Percentiles rank a stretch among this genome's conserved stretches.
Conservation (phyloP, 352 stramenopile genomes). For the Aphanomyces astaci region DNA sequence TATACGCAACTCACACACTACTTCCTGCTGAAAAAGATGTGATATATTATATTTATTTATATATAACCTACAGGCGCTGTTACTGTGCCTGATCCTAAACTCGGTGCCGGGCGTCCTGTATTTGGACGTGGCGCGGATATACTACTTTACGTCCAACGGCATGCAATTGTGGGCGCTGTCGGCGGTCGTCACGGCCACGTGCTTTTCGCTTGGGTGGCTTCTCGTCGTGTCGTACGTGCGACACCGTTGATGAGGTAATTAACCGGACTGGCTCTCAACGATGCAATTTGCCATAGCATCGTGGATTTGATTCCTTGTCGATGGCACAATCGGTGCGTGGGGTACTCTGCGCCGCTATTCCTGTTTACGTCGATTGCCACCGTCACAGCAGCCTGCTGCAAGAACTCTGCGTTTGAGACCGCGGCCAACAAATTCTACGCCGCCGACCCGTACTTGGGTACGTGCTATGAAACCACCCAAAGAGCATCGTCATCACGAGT, state of each 20-base stretch:
- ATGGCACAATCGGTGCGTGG: neutral
- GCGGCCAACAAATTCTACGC: neutral
- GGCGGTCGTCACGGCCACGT: slow-evolving; percentile 1
- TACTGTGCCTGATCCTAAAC: slow-evolving; percentile 2
- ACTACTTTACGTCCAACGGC: slow-evolving; percentile 9
- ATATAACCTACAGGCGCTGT: too few species aligned
- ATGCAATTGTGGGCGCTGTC: slow-evolving; percentile 11
- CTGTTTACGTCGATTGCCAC: neutral
- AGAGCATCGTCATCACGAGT: neutral
- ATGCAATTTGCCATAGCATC: neutral
- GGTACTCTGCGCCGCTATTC: neutral
- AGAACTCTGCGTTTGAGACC: neutral
- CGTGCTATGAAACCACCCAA: neutral
- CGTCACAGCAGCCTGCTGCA: neutral
- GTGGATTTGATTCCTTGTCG: neutral
- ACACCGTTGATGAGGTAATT: too few species aligned
- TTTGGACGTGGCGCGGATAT: slow-evolving; percentile 17
- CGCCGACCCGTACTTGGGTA: neutral
- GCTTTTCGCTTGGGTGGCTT: neutral
- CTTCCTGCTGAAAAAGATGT: too few species aligned
- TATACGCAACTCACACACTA: neutral
- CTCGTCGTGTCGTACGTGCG: neutral
- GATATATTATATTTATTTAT: too few species aligned
- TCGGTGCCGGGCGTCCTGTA: neutral
- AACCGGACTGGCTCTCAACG: too few species aligned